These are phyloP conservation scores for Lupinus albus DNA, from an alignment of 306 rosid genomes.

Conservation along the genomic window DNA sequence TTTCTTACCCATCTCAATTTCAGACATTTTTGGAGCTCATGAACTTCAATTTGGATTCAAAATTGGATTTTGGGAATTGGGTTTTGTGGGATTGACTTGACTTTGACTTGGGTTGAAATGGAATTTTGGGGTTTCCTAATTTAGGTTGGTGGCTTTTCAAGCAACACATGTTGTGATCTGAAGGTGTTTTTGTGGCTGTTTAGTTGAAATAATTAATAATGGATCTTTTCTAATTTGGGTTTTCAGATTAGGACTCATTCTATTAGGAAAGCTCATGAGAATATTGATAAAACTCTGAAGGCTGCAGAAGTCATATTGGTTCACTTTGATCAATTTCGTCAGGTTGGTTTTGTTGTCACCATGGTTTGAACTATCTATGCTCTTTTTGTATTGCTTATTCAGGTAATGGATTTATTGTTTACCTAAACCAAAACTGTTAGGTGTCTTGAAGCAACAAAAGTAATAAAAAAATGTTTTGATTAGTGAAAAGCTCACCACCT, in stretches of 20 bases:
- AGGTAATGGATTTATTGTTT: too few species aligned
- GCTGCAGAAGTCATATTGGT: slow-evolving; percentile 82
- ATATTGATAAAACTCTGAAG: slow-evolving; percentile 87
- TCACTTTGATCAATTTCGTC: slow-evolving; percentile 86
- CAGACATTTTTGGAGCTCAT: neutral
- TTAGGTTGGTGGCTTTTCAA: slow-evolving; percentile 18
- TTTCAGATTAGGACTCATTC: slow-evolving; percentile 85
- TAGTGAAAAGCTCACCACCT: neutral
- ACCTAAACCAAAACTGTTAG: neutral
- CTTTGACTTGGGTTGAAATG: slow-evolving; percentile 39
- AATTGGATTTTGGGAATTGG: slow-evolving; percentile 37
- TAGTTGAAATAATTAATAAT: slow-evolving; percentile 42
- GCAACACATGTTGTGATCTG: slow-evolving; percentile 45
- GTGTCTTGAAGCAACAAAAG: neutral
- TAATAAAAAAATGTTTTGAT: neutral
- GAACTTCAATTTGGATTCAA: neutral
- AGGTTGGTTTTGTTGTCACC: slow-evolving; percentile 55
- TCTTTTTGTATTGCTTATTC: too few species aligned
- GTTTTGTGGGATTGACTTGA: slow-evolving; percentile 40
- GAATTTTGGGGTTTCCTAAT: slow-evolving; percentile 1
- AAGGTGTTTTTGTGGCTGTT: slow-evolving; percentile 20
- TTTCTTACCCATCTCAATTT: neutral
- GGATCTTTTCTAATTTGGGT: slow-evolving; percentile 39
- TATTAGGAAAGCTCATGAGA: slow-evolving; percentile 92
- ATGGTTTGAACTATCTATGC: neutral